Evolutionary conservation across 306 rosid genomes (phyloP), one percentile per base, ranked within the genome.

Genomic region (Delonix regia): DNA sequence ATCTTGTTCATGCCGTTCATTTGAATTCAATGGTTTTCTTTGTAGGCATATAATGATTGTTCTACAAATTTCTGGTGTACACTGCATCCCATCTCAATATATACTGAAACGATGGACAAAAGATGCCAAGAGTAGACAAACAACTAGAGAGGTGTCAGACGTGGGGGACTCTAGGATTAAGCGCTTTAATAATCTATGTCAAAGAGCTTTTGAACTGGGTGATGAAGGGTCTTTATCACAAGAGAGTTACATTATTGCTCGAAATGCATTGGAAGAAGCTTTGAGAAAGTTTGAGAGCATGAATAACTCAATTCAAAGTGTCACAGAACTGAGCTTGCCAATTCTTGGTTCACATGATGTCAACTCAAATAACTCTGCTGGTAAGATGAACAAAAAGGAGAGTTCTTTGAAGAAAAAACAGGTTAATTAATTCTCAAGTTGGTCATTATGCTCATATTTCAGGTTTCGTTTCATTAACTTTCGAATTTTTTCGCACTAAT

Each of bases 21-120:
- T 76, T 77, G 93, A 92, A 81, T 88, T 85, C 83, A 88, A 81
- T 80, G 97, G 97, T 63, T 90, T 85, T 87, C 94, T 92, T 78
- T 92, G 94, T 71, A 84, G 97, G 71, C 97, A 92, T 84, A 93
- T 91, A 38, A 57, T 92, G 91, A 86, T 92, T 81, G 93, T 92
- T 80, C 90, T 92, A 70, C 97, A 92, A 78, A 85, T 88, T 41
- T 90, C 89, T 83, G 91, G 88, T 44, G 72, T 88, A 30, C 83
- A 90, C 44, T 36, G 78, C 60, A 85, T 92, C 80, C 97, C 97
- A 28, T 22, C 83, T 74, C 93, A 83, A 39, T 92, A 92, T 84
- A 84, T 92, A 68, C 86, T 92, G 53, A 90, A 89, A 79, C 85
- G 97, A 27, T 92, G 97, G 97, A 90, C 91, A 30, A 89, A 83